A percentile compares a stretch with the other conserved stretches of the same genome.
phyloP scores from a whole-genome alignment of 2,329 filamentous ascomycete genomes.

The Pseudocercospora eumusae region DNA sequence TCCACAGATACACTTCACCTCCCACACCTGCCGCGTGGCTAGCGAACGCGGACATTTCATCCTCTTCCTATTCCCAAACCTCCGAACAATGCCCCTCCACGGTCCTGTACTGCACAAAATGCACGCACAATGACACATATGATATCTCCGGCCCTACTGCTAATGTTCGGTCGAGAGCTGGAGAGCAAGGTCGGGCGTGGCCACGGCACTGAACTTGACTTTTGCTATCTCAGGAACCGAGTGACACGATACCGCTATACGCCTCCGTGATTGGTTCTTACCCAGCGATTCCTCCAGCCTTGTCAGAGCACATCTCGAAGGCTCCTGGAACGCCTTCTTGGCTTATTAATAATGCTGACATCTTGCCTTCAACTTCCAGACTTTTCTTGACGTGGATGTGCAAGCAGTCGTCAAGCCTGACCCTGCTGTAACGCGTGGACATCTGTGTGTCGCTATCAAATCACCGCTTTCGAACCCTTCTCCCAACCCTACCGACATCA shows the following conservation, averaged over 20 bases:
- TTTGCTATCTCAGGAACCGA: not conserved
- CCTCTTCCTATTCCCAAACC: too few species aligned
- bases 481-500: too few species aligned
- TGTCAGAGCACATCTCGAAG: not conserved
- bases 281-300: not conserved
- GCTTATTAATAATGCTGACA: not conserved
- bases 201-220: not conserved
- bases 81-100: not conserved
- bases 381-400: too few species aligned
- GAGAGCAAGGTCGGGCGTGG: not conserved
- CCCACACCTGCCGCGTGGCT: constrained; percentile 1
- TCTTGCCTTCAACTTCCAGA: too few species aligned
- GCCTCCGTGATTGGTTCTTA: not conserved
- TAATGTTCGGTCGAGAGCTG: not conserved
- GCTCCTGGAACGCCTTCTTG: too few species aligned
- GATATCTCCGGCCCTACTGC: too few species aligned
- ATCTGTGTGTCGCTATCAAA: too few species aligned
- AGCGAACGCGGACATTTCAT: not conserved
- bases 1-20: not conserved
- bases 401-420: too few species aligned
- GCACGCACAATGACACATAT: not conserved
- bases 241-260: not conserved
- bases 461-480: too few species aligned
- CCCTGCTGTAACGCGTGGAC: too few species aligned
- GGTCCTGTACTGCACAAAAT: not conserved